These are phyloP conservation scores for Malus domestica DNA, from an alignment of 306 rosid genomes.

Conservation along the genomic window ASM211411v1 NC_041804.1:3258001-3258500, in stretches of 20 bases:
- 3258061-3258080: conserved; percentile 22
- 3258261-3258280: not conserved
- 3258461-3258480: not conserved
- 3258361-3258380: not conserved
- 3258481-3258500: not conserved
- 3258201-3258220: not conserved
- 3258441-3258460: not conserved
- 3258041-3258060: conserved; percentile 88
- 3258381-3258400: not conserved
- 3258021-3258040: conserved; percentile 86
- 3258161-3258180: not conserved
- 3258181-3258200: not conserved
- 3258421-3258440: not conserved
- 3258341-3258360: not conserved
- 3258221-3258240: not conserved
- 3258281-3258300: not conserved
- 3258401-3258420: not conserved
- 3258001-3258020: conserved; percentile 4
- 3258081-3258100: not conserved
- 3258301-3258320: not conserved
- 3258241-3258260: not conserved
- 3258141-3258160: not conserved
- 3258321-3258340: not conserved
- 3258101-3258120: not conserved
- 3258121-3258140: not conserved